Base-by-base conservation (phyloP, 805 yeast species). In the Saccharomycopsis oosterbeekiorum region DNA sequence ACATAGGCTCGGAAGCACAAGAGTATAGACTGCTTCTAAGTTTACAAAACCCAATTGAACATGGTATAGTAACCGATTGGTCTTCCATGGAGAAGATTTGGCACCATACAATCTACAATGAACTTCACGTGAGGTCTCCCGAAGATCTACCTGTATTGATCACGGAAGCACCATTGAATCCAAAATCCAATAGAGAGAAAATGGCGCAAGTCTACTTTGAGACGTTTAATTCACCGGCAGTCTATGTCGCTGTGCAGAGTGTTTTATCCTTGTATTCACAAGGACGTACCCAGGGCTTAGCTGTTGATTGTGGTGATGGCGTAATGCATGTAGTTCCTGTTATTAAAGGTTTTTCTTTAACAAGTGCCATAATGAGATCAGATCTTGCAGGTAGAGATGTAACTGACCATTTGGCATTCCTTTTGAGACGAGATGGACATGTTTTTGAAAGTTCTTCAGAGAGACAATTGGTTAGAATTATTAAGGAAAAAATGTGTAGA, bases 281-380 rank as follows among this genome's bases (percentile, higher is more conserved):
- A 4, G 98, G 97, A 0, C 76, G 89, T 66, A 92, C 97, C 8
- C 91, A 96, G 0, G 98, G 97, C 1, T 81, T 89, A 43, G 96
- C 89, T 2, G 69, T 93, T 12, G 97, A 92, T 69, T 81, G 86
- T n/a, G 97, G 97, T 4, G 97, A 92, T 71, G 97, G 97, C 4
- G 96, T 90, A 29, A 81, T 88, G 47, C 92, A 88, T 68, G 79
- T 88, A 9, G 96, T 90, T 1, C 97, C 97, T 0, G 89, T 93
- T 0, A 93, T 83, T 72, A 91, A 90, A 63, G 98, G 98, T 4
- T 92, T 89, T 71, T 78, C 92, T 12, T 70, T 92, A 15, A 85
- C 92, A 0, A 78, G 85, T 1, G 84, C 92, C 1, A 83, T 89
- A 26, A 81, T 82, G 70, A 73, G 97, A 60, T 76, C 87, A 64